Percentiles rank a stretch among this genome's conserved stretches.
Evolutionary conservation across 768 basidiomycete genomes (phyloP).

Genomic region (Phaeolepiota aurea): DNA sequence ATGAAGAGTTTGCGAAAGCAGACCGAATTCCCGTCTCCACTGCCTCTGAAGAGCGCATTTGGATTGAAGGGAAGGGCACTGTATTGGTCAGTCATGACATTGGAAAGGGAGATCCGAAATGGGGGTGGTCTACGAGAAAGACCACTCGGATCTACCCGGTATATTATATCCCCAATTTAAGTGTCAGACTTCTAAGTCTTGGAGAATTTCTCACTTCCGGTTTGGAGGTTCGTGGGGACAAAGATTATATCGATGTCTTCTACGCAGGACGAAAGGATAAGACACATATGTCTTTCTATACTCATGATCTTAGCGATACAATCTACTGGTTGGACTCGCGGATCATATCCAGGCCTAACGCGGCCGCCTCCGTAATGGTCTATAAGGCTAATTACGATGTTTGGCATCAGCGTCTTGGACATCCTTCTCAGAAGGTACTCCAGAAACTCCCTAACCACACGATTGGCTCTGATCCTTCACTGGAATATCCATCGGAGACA

Average conservation of each 20-base stretch:
- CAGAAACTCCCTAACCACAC: background rate
- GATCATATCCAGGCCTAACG: background rate
- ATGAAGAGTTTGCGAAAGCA: background rate
- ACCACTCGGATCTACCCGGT: background rate
- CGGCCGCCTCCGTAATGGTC: background rate
- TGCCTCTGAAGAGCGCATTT: background rate
- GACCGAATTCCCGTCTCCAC: background rate
- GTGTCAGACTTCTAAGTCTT: background rate
- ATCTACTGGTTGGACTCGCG: background rate
- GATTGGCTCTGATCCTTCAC: too few relatives aligned
- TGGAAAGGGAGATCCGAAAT: background rate
- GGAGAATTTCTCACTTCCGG: background rate
- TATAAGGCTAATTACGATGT: background rate
- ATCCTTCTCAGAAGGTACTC: background rate
- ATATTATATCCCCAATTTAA: background rate
- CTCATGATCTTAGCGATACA: background rate
- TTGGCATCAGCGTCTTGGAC: slow-evolving; percentile 2
- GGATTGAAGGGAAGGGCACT: background rate
- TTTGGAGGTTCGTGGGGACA: background rate
- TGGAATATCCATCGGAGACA: background rate
- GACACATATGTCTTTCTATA: background rate
- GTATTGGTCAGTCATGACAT: background rate
- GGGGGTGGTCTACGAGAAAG: background rate
- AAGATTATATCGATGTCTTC: background rate
- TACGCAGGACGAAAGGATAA: background rate